A percentile compares a stretch with the other conserved stretches of the same genome.
Evolutionary conservation across 2,329 filamentous ascomycete genomes (phyloP).

Genomic region (Corinectria fuckeliana): DNA sequence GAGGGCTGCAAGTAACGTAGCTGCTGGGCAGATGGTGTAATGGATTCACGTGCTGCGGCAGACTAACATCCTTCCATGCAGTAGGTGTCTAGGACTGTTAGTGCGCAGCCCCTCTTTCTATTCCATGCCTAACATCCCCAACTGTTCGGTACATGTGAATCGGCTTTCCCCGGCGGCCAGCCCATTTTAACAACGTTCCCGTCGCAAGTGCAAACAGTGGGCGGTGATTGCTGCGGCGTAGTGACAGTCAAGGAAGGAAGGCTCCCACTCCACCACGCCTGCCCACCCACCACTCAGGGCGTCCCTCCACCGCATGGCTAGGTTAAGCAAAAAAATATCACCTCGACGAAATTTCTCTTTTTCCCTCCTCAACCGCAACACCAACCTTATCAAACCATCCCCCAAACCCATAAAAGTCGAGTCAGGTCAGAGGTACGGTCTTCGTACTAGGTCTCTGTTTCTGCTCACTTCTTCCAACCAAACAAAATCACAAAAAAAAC

Average conservation of each 20-base stretch:
- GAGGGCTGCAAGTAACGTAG: slow-evolving; percentile 30
- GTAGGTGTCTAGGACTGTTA: slow-evolving; percentile 17
- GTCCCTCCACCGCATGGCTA: slow-evolving; percentile 35
- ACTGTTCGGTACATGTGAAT: slow-evolving; percentile 11
- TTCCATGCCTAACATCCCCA: slow-evolving; percentile 17
- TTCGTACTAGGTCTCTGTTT: slow-evolving; percentile 66
- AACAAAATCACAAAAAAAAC: slow-evolving; percentile 67
- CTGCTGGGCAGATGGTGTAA: slow-evolving; percentile 28
- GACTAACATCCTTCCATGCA: slow-evolving; percentile 15
- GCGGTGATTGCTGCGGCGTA: slow-evolving; percentile 8
- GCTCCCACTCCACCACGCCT: slow-evolving; percentile 32
- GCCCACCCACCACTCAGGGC: slow-evolving; percentile 15
- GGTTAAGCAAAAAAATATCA: slow-evolving; percentile 45
- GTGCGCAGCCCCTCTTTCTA: slow-evolving; percentile 6
- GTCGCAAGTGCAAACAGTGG: slow-evolving; percentile 6
- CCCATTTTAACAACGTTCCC: background rate
- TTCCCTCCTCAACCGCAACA: slow-evolving; percentile 53
- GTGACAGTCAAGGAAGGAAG: slow-evolving; percentile 1
- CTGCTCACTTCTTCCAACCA: slow-evolving; percentile 59
- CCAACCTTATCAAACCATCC: slow-evolving; percentile 57
- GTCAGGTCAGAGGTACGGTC: slow-evolving; percentile 63
- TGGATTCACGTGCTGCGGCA: slow-evolving; percentile 24
- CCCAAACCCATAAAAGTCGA: slow-evolving; percentile 53
- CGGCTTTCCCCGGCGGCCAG: slow-evolving; percentile 6
- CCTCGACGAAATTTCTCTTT: slow-evolving; percentile 48